Conservation (phyloP, 2,329 filamentous ascomycete species). For the Zymoseptoria crescenta region DNA sequence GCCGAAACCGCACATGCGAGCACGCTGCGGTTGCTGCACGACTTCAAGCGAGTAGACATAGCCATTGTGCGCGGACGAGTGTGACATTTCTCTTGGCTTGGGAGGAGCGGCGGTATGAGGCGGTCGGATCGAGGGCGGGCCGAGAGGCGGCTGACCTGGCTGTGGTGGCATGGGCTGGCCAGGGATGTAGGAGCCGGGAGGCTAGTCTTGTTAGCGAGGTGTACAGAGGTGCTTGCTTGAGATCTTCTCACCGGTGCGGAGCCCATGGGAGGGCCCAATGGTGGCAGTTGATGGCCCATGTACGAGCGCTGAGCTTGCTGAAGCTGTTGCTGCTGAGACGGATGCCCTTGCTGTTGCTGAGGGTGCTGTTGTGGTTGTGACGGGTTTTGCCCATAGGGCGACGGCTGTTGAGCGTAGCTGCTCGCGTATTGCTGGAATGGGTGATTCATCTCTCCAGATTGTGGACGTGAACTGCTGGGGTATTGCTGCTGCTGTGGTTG, state of each 20-base stretch:
- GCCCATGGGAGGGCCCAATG: constrained; percentile 9
- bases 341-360: constrained; percentile 8
- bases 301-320: constrained; percentile 13
- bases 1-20: constrained; percentile 97
- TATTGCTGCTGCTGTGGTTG: constrained; percentile 7
- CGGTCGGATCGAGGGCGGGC: not conserved
- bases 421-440: constrained; percentile 16
- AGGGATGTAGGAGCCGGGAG: constrained; percentile 6
- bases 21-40: constrained; percentile 82
- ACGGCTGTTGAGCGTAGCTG: constrained; percentile 12
- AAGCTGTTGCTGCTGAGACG: constrained; percentile 6
- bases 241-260: constrained; percentile 10
- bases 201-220: constrained; percentile 14
- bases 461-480: not conserved
- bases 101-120: not conserved
- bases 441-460: constrained; percentile 13
- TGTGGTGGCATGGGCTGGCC: constrained; percentile 12
- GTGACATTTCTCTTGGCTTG: constrained; percentile 1
- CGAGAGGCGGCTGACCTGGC: not conserved
- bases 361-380: constrained; percentile 1
- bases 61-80: constrained; percentile 9
- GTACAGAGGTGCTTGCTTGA: constrained; percentile 7
- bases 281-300: constrained; percentile 19
- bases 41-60: constrained; percentile 42
- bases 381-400: constrained; percentile 3